Evolutionary conservation across 2,329 filamentous ascomycete species (phyloP).

Genomic region (Chalaropsis thielavioides): DNA sequence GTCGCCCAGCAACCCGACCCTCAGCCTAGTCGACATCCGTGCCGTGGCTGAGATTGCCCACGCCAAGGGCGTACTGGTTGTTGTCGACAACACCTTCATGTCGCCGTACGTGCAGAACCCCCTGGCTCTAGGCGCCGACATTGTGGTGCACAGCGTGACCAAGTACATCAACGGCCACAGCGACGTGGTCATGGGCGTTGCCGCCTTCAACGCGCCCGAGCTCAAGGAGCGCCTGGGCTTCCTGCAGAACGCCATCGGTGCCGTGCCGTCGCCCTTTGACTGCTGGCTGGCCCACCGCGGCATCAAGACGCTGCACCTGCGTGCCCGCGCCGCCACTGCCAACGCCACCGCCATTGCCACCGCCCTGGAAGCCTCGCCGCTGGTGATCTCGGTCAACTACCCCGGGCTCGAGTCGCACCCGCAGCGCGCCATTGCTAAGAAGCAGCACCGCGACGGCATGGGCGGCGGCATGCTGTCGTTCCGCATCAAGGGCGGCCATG

Average conservation of each 20-base stretch:
- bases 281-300: constrained; percentile 96
- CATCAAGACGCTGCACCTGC: constrained; percentile 89
- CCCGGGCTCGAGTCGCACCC: constrained; percentile 79
- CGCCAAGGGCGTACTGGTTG: constrained; percentile 75
- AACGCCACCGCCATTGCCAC: constrained; percentile 69
- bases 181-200: constrained; percentile 95
- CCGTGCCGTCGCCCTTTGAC: constrained; percentile 88
- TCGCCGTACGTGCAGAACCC: constrained; percentile 95
- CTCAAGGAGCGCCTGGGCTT: constrained; percentile 68
- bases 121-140: constrained; percentile 85
- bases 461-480: constrained; percentile 97
- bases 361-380: constrained; percentile 62
- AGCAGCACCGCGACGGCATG: constrained; percentile 87
- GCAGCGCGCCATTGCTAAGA: constrained; percentile 67
- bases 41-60: constrained; percentile 73
- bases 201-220: constrained; percentile 78
- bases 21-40: constrained; percentile 83
- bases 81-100: constrained; percentile 99
- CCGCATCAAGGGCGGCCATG: constrained; percentile 74
- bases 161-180: constrained; percentile 98
- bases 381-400: constrained; percentile 88
- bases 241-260: constrained; percentile 93
- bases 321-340: constrained; percentile 66
- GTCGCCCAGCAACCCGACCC: constrained; percentile 83
- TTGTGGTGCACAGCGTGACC: constrained; percentile 91